Base-by-base conservation (phyloP, 306 rosid genomes). In the Pterocarpus macrocarpus region DNA sequence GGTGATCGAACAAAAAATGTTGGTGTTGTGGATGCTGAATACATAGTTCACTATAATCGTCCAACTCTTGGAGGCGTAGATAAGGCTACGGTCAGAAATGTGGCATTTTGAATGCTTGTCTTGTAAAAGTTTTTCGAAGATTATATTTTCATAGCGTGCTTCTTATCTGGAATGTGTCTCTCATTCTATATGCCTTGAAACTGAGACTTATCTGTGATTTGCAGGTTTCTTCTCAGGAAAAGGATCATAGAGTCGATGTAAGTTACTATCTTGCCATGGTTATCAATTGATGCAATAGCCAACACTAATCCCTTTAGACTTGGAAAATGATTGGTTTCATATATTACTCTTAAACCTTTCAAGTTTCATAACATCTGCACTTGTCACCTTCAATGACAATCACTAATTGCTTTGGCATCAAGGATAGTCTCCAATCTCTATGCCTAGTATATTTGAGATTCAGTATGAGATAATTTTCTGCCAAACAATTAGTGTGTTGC, bases 21-120 rank as follows among this genome's bases (percentile, higher is more conserved):
- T 61, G 99, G 99, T 44, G 97, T 95, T 34, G 99, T 95, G 17
- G 99, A 93, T 80, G 88, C 97, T 7, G 99, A 95, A 88, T 95
- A 93, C 84, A 62, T 95, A 39, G 69, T 93, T 82, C 99, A 93
- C 74, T 68, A 90, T 52, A 92, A 90, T 83, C 93, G 86, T 58
- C 98, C 98, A 7, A 93, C 99, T n/a, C 92, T 95, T 9, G 98
- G 99, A 52, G 98, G 94, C 75, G 33, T 52, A n/a, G 91, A 91
- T 35, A 68, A 61, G 52, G 69, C 84, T 22, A 14, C 71, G 89
- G 96, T 89, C 10, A 77, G 86, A 80, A 80, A 75, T 62, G 16
- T 63, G 14, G 7, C 66, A 49, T 68, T 30, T 49, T 45, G 67
- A 10, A 50, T 65, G 55, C 67, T 55, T 63, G 61, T 71, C 30